Evolutionary conservation across 73 alveolate genomes (phyloP).

Genomic region (Paramecium biaurelia): DNA sequence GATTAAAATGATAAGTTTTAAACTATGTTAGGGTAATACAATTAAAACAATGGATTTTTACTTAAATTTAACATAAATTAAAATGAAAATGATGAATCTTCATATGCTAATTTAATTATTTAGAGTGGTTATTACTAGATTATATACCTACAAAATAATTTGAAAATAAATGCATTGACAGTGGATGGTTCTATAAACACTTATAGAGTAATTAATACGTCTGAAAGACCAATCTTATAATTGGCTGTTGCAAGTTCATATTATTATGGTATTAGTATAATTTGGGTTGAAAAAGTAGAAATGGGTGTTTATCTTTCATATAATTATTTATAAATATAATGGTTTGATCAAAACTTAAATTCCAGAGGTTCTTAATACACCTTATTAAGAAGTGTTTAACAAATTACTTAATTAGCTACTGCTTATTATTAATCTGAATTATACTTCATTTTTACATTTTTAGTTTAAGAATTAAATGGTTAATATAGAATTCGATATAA

Average conservation of each 20-base stretch:
- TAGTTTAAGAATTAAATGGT: neutral
- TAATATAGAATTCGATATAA: neutral
- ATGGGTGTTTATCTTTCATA: no score
- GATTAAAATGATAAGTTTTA: neutral
- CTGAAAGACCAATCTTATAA: neutral
- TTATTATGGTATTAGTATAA: neutral
- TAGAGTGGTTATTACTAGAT: neutral
- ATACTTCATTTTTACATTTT: neutral
- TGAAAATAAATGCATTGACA: neutral
- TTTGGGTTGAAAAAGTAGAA: neutral
- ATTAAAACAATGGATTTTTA: neutral
- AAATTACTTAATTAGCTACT: neutral
- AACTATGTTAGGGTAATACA: neutral
- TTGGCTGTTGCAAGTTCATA: neutral
- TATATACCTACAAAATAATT: neutral
- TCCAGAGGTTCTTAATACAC: neutral
- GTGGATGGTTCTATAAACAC: neutral
- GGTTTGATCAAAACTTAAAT: neutral
- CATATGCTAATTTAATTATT: neutral
- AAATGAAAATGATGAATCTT: neutral
- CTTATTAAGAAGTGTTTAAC: neutral
- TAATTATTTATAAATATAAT: neutral
- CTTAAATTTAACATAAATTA: neutral
- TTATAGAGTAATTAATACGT: neutral
- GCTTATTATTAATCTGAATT: no score